phyloP scores from a whole-genome alignment of 495 filamentous ascomycete species.

The Penicillium ucsense region DNA sequence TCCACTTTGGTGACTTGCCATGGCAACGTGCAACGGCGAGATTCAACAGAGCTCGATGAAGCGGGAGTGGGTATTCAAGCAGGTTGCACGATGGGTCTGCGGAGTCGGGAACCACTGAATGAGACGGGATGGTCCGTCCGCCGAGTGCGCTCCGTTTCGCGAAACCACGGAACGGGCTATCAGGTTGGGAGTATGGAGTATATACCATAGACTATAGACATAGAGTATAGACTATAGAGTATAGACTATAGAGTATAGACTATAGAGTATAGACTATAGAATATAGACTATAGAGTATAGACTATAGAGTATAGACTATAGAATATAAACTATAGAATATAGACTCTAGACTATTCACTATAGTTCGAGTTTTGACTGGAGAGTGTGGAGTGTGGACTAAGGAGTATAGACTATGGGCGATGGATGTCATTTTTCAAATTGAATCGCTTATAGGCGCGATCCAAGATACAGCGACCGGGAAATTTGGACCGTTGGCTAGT shows the following conservation, averaged over 20 bases:
- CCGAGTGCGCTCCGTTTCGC: not conserved
- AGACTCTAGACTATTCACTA: not conserved
- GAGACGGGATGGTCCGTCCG: slow-evolving; percentile 18
- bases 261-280: too few species aligned
- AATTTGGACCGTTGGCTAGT: too few species aligned
- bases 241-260: too few species aligned
- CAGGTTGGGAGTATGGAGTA: not conserved
- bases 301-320: not conserved
- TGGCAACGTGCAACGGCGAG: slow-evolving; percentile 17
- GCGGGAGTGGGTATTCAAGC: not conserved
- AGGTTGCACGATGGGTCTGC: slow-evolving; percentile 8
- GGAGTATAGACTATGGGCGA: too few species aligned
- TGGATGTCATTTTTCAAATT: too few species aligned
- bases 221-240: too few species aligned
- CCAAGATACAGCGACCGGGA: too few species aligned
- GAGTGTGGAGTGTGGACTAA: too few species aligned
- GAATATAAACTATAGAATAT: not conserved
- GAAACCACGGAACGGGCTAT: slow-evolving; percentile 16
- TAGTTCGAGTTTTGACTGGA: too few species aligned
- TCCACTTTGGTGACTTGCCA: slow-evolving; percentile 7
- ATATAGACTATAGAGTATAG: too few species aligned
- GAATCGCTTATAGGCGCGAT: too few species aligned
- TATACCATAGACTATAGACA: not conserved
- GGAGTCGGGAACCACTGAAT: slow-evolving; percentile 22
- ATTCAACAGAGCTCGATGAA: not conserved